Evolutionary conservation across 257 asterid genomes (phyloP).

Genomic region (Prunella vulgaris): DNA sequence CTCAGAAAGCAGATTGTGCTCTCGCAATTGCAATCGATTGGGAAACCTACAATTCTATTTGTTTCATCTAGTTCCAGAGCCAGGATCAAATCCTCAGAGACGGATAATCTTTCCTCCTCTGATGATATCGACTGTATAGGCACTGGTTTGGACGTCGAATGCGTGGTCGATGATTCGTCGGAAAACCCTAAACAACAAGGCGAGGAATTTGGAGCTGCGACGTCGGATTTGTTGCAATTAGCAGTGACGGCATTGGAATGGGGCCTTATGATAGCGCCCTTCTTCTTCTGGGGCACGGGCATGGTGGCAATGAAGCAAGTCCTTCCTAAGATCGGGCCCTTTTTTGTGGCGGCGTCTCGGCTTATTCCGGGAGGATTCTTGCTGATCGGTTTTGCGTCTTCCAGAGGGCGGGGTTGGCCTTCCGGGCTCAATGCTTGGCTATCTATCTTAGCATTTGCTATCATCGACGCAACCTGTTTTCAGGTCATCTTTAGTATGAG

Average conservation of each 20-base stretch:
- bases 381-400: constrained; percentile 71
- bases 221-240: constrained; percentile 28
- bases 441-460: constrained; percentile 66
- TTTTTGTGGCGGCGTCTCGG: constrained; percentile 79
- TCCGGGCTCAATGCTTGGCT: constrained; percentile 85
- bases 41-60: neutral
- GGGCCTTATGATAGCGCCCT: constrained; percentile 81
- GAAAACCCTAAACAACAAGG: constrained; percentile 21
- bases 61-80: constrained; percentile 23
- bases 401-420: constrained; percentile 61
- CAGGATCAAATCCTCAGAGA: constrained; percentile 43
- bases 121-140: constrained; percentile 57
- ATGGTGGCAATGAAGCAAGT: constrained; percentile 99
- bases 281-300: constrained; percentile 99
- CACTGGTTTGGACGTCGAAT: constrained; percentile 65
- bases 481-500: constrained; percentile 48
- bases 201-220: constrained; percentile 23
- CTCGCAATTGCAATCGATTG: constrained; percentile 2
- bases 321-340: constrained; percentile 82
- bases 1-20: constrained; percentile 10
- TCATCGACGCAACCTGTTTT: constrained; percentile 85
- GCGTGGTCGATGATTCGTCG: constrained; percentile 41
- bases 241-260: constrained; percentile 50
- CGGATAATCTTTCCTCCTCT: constrained; percentile 37
- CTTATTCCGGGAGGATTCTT: constrained; percentile 88